phyloP scores from a whole-genome alignment of 495 filamentous ascomycete species.

The Platismatia glauca region DNA sequence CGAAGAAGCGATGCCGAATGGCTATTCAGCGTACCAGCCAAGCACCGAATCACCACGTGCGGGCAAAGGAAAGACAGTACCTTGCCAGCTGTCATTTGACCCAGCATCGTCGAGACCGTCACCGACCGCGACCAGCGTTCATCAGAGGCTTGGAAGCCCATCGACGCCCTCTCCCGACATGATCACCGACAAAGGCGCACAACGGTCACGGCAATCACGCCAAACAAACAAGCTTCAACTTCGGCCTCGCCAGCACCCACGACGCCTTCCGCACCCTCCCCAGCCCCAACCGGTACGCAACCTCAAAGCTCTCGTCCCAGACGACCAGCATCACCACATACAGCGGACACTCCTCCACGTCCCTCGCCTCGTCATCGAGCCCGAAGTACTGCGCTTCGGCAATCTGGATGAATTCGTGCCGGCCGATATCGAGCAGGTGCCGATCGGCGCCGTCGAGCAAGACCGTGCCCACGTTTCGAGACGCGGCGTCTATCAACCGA shows the following conservation, averaged over 20 bases:
- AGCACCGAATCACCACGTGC: no score
- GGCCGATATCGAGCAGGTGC: neutral
- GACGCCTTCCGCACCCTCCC: constrained; percentile 7
- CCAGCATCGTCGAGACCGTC: no score
- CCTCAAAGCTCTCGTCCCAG: neutral
- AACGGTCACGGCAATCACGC: no score
- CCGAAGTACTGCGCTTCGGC: constrained; percentile 5
- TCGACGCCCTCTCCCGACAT: no score
- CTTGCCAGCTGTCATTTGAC: no score
- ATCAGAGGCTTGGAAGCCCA: no score
- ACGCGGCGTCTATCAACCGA: neutral
- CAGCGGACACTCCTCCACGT: constrained; percentile 4
- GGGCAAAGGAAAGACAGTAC: no score
- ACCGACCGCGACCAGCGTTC: no score
- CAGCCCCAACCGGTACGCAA: constrained; percentile 3
- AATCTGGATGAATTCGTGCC: constrained; percentile 7
- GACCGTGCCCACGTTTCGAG: neutral
- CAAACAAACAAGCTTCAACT: constrained; percentile 7
- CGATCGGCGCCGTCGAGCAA: neutral
- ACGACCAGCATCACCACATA: constrained; percentile 7
- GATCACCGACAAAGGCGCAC: no score
- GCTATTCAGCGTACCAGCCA: no score
- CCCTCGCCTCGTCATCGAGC: constrained; percentile 5
- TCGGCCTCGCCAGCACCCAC: constrained; percentile 3
- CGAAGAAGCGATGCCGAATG: no score